phyloP scores from a whole-genome alignment of 441 rosid species.

The Euphorbia neoarborescens region DNA sequence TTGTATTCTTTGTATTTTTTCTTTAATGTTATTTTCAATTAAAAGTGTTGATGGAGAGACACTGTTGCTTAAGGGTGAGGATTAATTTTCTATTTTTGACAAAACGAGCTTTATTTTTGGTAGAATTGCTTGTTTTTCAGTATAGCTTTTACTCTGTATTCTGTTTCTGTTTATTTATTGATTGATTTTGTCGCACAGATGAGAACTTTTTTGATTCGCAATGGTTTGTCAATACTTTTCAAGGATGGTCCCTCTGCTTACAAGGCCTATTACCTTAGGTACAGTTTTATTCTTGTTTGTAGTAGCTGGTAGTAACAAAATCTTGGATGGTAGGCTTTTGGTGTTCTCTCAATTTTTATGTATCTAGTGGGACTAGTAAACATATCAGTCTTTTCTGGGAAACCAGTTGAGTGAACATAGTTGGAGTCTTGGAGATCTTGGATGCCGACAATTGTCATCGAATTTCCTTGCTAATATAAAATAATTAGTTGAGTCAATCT shows the following conservation, averaged over 20 bases:
- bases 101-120: not conserved
- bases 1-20: not conserved
- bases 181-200: conserved; percentile 36
- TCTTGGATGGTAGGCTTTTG: not conserved
- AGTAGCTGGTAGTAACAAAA: conserved; percentile 2
- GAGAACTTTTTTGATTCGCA: conserved; percentile 92
- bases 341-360: not conserved
- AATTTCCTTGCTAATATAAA: not conserved
- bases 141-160: not conserved
- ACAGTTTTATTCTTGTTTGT: conserved; percentile 17
- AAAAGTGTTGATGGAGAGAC: not conserved
- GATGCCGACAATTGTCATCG: not conserved
- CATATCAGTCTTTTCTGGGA: not conserved
- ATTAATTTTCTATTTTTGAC: not conserved
- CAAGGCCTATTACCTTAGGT: conserved; percentile 73
- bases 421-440: not conserved
- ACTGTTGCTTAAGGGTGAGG: conserved; percentile 1
- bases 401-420: not conserved
- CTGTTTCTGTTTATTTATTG: not conserved
- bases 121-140: not conserved
- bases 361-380: not conserved
- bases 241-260: conserved; percentile 86
- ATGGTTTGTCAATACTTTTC: conserved; percentile 79
- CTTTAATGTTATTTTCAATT: not conserved
- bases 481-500: not conserved